These are phyloP conservation scores for Sergeia podlipaevii DNA, from an alignment of 208 protist species.

Conservation along the genomic window DNA sequence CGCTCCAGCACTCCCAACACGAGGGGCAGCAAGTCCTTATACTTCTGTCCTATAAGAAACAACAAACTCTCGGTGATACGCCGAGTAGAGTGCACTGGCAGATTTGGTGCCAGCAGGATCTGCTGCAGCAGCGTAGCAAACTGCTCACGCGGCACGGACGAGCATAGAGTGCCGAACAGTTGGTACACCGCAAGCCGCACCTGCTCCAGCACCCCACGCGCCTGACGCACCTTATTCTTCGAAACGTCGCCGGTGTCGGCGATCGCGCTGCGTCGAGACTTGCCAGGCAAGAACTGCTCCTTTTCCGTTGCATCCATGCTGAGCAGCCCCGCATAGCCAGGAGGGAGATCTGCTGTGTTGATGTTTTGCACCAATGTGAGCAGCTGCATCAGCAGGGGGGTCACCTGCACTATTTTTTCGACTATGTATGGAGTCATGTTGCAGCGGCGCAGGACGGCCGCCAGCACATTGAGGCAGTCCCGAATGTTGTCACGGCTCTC, in stretches of 20 bases:
- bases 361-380: conserved; percentile 52
- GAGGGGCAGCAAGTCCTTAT: conserved; percentile 28
- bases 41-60: conserved; percentile 36
- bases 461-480: conserved; percentile 40
- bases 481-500: conserved; percentile 33
- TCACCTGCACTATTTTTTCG: conserved; percentile 30
- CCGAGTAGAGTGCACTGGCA: conserved; percentile 41
- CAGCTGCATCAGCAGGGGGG: conserved; percentile 29
- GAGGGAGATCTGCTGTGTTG: conserved; percentile 31
- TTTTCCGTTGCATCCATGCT: conserved; percentile 27
- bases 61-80: conserved; percentile 49
- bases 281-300: conserved; percentile 44
- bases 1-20: conserved; percentile 24
- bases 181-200: conserved; percentile 69
- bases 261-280: conserved; percentile 25
- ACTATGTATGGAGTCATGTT: conserved; percentile 49
- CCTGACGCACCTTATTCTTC: conserved; percentile 10
- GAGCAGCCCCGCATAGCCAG: conserved; percentile 29
- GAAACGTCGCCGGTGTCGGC: no score
- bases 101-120: not conserved
- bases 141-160: conserved; percentile 37
- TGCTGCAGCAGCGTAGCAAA: conserved; percentile 20
- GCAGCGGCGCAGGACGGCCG: conserved; percentile 61
- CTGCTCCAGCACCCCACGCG: conserved; percentile 33
- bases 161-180: conserved; percentile 44